Conservation (phyloP, 805 yeast genomes). For the Candida ortonii region DNA sequence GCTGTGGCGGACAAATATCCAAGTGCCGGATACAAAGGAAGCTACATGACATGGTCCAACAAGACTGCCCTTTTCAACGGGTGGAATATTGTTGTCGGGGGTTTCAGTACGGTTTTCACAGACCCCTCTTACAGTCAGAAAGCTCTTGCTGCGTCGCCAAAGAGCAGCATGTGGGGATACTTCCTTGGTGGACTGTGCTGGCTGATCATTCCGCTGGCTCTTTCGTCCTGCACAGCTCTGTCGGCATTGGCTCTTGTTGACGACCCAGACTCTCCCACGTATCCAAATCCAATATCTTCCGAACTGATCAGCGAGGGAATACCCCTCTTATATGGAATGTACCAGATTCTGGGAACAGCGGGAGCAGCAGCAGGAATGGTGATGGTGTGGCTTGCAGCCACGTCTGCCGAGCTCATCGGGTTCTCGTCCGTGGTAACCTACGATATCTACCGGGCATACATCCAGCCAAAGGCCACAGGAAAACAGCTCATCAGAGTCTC, state of each 20-base stretch:
- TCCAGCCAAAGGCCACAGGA: slow-evolving; percentile 40
- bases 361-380: slow-evolving; percentile 42
- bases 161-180: slow-evolving; percentile 31
- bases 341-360: slow-evolving; percentile 34
- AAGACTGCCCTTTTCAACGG: slow-evolving; percentile 36
- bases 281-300: slow-evolving; percentile 38
- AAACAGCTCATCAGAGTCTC: slow-evolving; percentile 35
- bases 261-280: slow-evolving; percentile 37
- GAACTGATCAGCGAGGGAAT: slow-evolving; percentile 40
- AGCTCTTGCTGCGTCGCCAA: slow-evolving; percentile 31
- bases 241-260: slow-evolving; percentile 34
- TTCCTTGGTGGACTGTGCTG: slow-evolving; percentile 33
- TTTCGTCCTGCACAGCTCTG: slow-evolving; percentile 33
- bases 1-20: slow-evolving; percentile 21
- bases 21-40: slow-evolving; percentile 27
- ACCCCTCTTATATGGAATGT: slow-evolving; percentile 36
- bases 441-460: slow-evolving; percentile 39
- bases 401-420: slow-evolving; percentile 42
- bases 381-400: slow-evolving; percentile 41
- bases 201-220: slow-evolving; percentile 32
- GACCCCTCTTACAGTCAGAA: slow-evolving; percentile 32
- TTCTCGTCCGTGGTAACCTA: slow-evolving; percentile 40
- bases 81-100: slow-evolving; percentile 34
- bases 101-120: slow-evolving; percentile 29
- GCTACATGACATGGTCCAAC: slow-evolving; percentile 35